Evolutionary conservation across 2,329 filamentous ascomycete species (phyloP).

Genomic region (Alternaria consortialis): DNA sequence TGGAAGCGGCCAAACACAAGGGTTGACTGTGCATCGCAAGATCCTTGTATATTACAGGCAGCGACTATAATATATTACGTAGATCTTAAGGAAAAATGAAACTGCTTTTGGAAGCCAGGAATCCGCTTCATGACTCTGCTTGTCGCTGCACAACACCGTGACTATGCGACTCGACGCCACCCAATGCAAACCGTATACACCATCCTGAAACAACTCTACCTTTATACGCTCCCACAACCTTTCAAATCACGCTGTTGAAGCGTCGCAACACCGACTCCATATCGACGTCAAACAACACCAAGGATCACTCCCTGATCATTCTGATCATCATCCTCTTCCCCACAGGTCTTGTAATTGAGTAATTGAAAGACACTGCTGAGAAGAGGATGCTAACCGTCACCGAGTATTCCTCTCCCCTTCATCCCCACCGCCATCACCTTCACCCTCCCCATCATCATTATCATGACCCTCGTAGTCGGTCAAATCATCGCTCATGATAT

Average conservation of each 20-base stretch:
- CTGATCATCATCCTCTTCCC: conserved; percentile 34
- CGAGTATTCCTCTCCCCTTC: background rate
- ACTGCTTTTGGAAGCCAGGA: background rate
- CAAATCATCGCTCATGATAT: conserved; percentile 64
- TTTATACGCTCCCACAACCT: background rate
- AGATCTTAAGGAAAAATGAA: background rate
- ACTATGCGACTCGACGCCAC: conserved; percentile 2
- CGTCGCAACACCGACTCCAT: background rate
- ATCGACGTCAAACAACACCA: background rate
- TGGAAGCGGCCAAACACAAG: background rate
- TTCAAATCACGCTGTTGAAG: conserved; percentile 1
- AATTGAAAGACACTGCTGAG: conserved; percentile 29
- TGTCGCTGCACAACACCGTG: conserved; percentile 1
- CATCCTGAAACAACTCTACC: background rate
- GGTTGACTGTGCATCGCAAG: background rate
- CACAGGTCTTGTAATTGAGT: conserved; percentile 35
- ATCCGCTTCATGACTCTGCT: background rate
- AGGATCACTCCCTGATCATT: background rate
- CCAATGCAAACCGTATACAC: conserved; percentile 4
- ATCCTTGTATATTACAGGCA: background rate
- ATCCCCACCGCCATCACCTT: background rate
- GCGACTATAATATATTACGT: background rate
- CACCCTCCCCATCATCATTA: conserved; percentile 18
- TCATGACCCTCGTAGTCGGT: conserved; percentile 45
- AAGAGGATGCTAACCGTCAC: conserved; percentile 42